These are phyloP conservation scores for Parietaria judaica DNA, from an alignment of 306 rosid genomes.

Conservation along the genomic window DNA sequence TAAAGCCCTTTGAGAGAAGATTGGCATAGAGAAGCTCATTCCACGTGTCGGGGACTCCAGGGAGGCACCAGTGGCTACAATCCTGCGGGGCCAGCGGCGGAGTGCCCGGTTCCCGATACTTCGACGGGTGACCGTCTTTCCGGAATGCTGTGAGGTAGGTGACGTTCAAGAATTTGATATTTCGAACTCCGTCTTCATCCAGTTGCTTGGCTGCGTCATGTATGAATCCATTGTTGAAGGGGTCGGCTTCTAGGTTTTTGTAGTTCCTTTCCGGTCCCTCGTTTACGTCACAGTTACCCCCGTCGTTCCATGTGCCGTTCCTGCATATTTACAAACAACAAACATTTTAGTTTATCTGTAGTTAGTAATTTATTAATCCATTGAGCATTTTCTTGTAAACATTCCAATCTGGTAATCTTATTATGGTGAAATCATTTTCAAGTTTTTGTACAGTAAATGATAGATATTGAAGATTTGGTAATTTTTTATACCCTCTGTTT, in stretches of 20 bases:
- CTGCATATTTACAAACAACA: conserved; percentile 38
- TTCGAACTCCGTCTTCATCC: conserved; percentile 40
- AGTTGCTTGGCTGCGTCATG: conserved; percentile 52
- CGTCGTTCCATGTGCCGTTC: conserved; percentile 72
- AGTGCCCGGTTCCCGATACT: conserved; percentile 68
- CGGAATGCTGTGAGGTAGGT: conserved; percentile 75
- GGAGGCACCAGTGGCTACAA: conserved; percentile 98
- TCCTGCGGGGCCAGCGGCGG: conserved; percentile 77
- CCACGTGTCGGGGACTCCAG: conserved; percentile 98
- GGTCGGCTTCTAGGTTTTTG: conserved; percentile 44
- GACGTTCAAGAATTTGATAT: conserved; percentile 63
- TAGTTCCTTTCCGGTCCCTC: conserved; percentile 50
- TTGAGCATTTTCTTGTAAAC: not conserved
- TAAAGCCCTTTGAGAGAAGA: conserved; percentile 46
- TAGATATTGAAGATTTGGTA: too few relatives aligned
- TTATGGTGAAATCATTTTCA: not conserved
- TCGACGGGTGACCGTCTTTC: conserved; percentile 91
- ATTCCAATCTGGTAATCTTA: not conserved
- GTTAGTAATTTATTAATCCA: not conserved
- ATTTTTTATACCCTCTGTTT: too few relatives aligned
- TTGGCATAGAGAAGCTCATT: conserved; percentile 70
- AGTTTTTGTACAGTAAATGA: not conserved
- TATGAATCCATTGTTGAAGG: conserved; percentile 44
- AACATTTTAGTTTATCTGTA: not conserved
- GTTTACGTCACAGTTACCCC: conserved; percentile 51